These are phyloP conservation scores for Stagonosporopsis cucurbitacearum DNA, from an alignment of 2,329 filamentous ascomycete genomes.

Conservation along the genomic window DNA sequence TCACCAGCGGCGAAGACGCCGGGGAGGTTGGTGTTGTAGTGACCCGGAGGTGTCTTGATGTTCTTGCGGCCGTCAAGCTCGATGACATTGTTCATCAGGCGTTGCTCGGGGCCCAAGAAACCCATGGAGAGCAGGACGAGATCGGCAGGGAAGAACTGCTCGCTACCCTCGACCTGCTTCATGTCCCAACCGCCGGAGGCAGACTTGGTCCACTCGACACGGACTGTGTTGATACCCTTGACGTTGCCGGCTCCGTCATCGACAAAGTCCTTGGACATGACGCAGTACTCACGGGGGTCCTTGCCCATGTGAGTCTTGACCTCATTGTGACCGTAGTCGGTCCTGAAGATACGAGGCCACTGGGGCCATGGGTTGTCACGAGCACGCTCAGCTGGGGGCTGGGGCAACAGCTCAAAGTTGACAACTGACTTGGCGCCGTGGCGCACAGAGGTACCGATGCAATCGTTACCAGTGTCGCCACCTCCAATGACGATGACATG, in stretches of 20 bases:
- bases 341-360: conserved; percentile 96
- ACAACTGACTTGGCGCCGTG: conserved; percentile 94
- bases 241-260: conserved; percentile 86
- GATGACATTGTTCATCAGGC: conserved; percentile 83
- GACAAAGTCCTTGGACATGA: conserved; percentile 97
- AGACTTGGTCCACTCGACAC: conserved; percentile 95
- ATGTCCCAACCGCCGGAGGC: conserved; percentile 94
- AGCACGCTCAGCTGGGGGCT: conserved; percentile 88
- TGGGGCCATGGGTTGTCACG: conserved; percentile 97
- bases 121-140: conserved; percentile 96
- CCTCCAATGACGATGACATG: conserved; percentile 95
- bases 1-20: conserved; percentile 95
- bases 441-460: conserved; percentile 93
- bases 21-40: conserved; percentile 85
- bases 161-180: conserved; percentile 92
- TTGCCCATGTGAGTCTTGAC: conserved; percentile 96
- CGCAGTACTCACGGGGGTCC: conserved; percentile 95
- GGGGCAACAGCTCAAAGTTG: conserved; percentile 95
- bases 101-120: conserved; percentile 91
- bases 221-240: conserved; percentile 94
- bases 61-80: conserved; percentile 95
- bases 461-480: conserved; percentile 97
- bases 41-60: conserved; percentile 87
- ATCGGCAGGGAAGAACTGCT: conserved; percentile 96
- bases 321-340: conserved; percentile 97